Conservation (phyloP, 352 stramenopile genomes). For the Elongisporangium anandrum region DNA sequence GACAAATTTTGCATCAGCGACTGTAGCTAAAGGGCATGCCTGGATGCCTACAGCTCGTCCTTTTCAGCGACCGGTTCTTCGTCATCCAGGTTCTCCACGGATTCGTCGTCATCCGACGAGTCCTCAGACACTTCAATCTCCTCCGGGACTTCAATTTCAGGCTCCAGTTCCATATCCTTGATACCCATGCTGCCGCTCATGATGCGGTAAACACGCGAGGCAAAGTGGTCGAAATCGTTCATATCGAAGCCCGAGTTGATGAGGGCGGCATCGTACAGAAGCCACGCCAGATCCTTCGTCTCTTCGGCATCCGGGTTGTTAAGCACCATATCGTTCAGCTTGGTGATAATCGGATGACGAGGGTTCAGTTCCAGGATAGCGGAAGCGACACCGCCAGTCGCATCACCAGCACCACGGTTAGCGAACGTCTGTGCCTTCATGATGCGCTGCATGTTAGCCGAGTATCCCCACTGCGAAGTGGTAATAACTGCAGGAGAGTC, state of each 20-base stretch:
- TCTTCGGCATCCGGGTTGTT: constrained; percentile 69
- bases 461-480: constrained; percentile 96
- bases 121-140: constrained; percentile 38
- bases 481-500: constrained; percentile 95
- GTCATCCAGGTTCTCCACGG: constrained; percentile 26
- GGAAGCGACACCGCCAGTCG: constrained; percentile 30
- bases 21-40: neutral
- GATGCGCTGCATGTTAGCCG: constrained; percentile 99
- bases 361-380: constrained; percentile 99
- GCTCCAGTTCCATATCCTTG: constrained; percentile 88
- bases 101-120: constrained; percentile 48
- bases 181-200: constrained; percentile 93
- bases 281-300: constrained; percentile 93
- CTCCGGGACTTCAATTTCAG: constrained; percentile 93
- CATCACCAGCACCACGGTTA: constrained; percentile 51
- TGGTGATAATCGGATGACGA: constrained; percentile 96
- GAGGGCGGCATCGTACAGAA: constrained; percentile 97
- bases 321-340: constrained; percentile 89
- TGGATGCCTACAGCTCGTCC: constrained; percentile 58
- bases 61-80: constrained; percentile 35
- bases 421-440: constrained; percentile 98
- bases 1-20: neutral
- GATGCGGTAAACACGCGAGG: constrained; percentile 90
- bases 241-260: constrained; percentile 97
- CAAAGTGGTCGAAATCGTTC: constrained; percentile 92